phyloP scores from a whole-genome alignment of 768 basidiomycete genomes.

The Mycena haematopus region DNA sequence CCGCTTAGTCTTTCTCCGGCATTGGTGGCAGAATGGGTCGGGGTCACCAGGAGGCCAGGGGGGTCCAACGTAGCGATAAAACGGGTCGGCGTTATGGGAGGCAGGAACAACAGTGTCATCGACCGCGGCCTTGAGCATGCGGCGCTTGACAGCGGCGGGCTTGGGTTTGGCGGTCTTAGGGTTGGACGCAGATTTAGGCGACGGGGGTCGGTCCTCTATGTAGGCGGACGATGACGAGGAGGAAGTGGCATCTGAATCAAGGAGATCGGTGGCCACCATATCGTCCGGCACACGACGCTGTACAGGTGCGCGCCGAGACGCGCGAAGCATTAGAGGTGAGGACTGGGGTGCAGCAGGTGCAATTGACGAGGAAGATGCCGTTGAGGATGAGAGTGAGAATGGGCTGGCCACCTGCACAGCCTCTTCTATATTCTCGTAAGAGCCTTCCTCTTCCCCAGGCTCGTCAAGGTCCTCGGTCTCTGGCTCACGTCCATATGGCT shows the following conservation, averaged over 20 bases:
- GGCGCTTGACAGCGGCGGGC: neutral
- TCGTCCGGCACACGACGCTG: conserved; percentile 2
- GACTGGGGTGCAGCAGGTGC: neutral
- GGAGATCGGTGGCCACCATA: conserved; percentile 12
- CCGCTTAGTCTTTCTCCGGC: conserved; percentile 2
- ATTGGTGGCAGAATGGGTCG: conserved; percentile 20
- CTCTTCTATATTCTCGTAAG: neutral
- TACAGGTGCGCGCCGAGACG: neutral
- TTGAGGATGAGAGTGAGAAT: conserved; percentile 3
- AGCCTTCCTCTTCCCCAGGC: neutral
- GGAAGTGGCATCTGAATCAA: neutral
- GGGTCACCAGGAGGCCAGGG: conserved; percentile 23
- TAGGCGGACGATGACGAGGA: neutral
- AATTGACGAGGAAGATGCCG: neutral
- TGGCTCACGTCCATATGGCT: neutral
- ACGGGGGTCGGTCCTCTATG: neutral
- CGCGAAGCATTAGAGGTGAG: neutral
- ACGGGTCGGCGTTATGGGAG: conserved; percentile 14
- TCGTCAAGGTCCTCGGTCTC: neutral
- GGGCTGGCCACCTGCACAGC: neutral
- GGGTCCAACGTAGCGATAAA: conserved; percentile 27
- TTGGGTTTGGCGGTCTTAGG: neutral
- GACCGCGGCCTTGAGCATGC: conserved; percentile 8
- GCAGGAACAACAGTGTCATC: conserved; percentile 3
- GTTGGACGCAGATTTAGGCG: neutral